Base-by-base conservation (phyloP, 78 protist genomes). In the Creolimax fragrantissima region DNA sequence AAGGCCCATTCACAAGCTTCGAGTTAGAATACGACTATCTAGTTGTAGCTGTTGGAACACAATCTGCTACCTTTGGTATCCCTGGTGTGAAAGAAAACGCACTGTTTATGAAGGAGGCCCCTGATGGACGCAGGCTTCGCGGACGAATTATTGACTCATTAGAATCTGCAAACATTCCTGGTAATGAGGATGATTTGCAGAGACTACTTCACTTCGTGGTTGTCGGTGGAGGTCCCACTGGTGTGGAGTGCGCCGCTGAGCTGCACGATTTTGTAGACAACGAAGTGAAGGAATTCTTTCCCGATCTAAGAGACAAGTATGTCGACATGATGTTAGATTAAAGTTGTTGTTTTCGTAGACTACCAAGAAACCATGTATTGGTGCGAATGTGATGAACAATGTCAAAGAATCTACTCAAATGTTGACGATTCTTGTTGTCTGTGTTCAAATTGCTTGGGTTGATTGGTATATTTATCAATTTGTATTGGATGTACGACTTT, bases 161-260 rank as follows among this genome's bases (percentile, higher is more conserved):
- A 4, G 96, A 95, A 88, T 5, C 58, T 5, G 96, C 95, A 45
- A 6, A 94, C 11, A 3, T 74, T 0, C 95, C 95, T 4, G 42
- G n/a, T 45, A n/a, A n/a, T n/a, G 84, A 4, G 74, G 2, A 36
- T 35, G 92, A 90, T 24, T 32, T 3, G 45, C 67, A 36, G 32
- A 66, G 88, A 11, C 6, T 91, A 5, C 45, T 94, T 3, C 58
- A 93, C 45, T 95, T 94, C 83, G 47, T 94, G 5, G 94, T 96
- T 0, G 96, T 95, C 3, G 98, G 98, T 11, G 98, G 96, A 7
- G 98, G 98, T 3, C 97, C 98, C 6, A 96, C 98, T 2, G 96
- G 96, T 35, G 93, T 89, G 6, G 97, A 95, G 58, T 58, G 35
- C 4, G 93, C 93, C 36, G 95, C 94, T 3, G 98, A 97, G 81